A percentile compares a stretch with the other conserved stretches of the same genome.
These are phyloP conservation scores for Ustilago loliicola DNA, from an alignment of 1,284 basidiomycete genomes.

Conservation along the genomic window DNA sequence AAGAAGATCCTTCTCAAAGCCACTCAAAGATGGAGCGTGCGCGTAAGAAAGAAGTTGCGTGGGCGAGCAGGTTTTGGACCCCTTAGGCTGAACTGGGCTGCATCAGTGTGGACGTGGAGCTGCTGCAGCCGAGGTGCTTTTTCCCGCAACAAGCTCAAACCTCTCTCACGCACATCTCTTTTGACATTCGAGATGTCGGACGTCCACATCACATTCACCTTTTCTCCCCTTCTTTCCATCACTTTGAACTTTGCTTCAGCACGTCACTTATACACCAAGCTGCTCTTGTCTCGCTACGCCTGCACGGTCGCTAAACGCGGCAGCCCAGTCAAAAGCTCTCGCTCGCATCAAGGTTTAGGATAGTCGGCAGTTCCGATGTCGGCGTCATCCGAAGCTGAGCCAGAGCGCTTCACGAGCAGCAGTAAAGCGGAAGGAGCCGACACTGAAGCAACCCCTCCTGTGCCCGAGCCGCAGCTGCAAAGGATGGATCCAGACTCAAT, in stretches of 20 bases:
- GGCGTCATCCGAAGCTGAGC: slow-evolving; percentile 22
- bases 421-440: slow-evolving; percentile 10
- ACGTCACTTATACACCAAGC: neutral
- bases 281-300: neutral
- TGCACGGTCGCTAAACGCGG: neutral
- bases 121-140: slow-evolving; percentile 9
- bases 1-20: neutral
- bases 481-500: slow-evolving; percentile 60
- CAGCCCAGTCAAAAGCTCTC: neutral
- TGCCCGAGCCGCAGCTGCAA: slow-evolving; percentile 40
- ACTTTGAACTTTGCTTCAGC: neutral
- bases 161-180: neutral
- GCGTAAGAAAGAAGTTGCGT: neutral
- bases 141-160: neutral
- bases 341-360: slow-evolving; percentile 8
- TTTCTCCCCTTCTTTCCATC: slow-evolving; percentile 7
- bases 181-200: neutral
- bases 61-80: neutral
- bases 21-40: neutral
- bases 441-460: slow-evolving; percentile 6
- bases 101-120: slow-evolving; percentile 18
- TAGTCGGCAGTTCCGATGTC: slow-evolving; percentile 23
- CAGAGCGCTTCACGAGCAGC: slow-evolving; percentile 8
- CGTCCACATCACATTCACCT: neutral
- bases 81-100: slow-evolving; percentile 7